These are phyloP conservation scores for Boletus rufocinnamomeus DNA, from an alignment of 768 basidiomycete genomes.

Conservation along the genomic window DNA sequence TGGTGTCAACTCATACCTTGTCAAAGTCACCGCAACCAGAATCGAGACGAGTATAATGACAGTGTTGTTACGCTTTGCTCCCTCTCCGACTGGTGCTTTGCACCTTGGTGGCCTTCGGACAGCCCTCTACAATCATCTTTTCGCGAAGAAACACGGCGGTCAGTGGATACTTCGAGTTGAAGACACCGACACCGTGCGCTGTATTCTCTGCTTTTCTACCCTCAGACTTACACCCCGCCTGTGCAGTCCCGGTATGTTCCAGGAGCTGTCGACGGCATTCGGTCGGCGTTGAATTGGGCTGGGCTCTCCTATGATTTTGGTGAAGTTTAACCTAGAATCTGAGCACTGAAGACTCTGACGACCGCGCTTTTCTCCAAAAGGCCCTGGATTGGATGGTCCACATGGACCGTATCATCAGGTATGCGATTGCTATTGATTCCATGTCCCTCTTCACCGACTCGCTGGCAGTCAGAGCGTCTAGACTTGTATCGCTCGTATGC, in stretches of 20 bases:
- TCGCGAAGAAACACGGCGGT: constrained; percentile 78
- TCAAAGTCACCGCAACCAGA: neutral
- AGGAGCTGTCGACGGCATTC: constrained; percentile 81
- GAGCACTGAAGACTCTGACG: constrained; percentile 5
- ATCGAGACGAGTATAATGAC: constrained; percentile 32
- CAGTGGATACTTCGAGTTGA: constrained; percentile 93
- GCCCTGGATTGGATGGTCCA: constrained; percentile 74
- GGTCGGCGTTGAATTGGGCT: constrained; percentile 82
- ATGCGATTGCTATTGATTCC: neutral
- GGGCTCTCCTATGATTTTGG: constrained; percentile 92
- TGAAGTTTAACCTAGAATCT: constrained; percentile 33
- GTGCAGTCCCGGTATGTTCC: constrained; percentile 75
- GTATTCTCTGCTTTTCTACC: neutral
- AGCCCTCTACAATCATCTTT: constrained; percentile 89
- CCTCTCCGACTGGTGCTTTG: constrained; percentile 92
- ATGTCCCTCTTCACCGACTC: constrained; percentile 1
- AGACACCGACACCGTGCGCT: constrained; percentile 89
- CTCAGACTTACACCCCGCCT: neutral
- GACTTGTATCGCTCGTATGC: constrained; percentile 82
- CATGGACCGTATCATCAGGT: constrained; percentile 91
- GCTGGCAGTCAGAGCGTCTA: constrained; percentile 78
- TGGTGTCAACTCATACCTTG: neutral
- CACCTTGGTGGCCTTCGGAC: constrained; percentile 96
- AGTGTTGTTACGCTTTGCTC: constrained; percentile 87
- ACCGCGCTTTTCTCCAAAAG: constrained; percentile 40